phyloP scores from a whole-genome alignment of 768 basidiomycete genomes.

The Agaricus sinodeliciosus region DNA sequence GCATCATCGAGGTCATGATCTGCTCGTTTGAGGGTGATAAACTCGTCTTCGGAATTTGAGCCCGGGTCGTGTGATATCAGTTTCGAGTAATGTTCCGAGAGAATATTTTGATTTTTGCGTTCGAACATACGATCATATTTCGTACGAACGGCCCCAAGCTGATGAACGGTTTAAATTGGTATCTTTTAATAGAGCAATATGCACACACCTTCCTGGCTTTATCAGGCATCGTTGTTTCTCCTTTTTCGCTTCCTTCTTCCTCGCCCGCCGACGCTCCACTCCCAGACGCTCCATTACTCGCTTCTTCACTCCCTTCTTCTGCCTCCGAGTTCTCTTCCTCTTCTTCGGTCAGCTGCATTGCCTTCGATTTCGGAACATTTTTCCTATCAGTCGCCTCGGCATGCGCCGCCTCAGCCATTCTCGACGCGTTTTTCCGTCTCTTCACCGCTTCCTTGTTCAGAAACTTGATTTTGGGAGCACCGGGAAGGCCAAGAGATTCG shows the following conservation, averaged over 20 bases:
- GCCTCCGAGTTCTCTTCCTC: slow-evolving; percentile 14
- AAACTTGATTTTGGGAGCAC: slow-evolving; percentile 94
- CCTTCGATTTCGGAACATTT: slow-evolving; percentile 3
- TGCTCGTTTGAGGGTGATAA: slow-evolving; percentile 89
- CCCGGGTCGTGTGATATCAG: slow-evolving; percentile 66
- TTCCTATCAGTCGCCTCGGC: slow-evolving; percentile 20
- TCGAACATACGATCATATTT: slow-evolving; percentile 99
- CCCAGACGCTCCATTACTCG: slow-evolving; percentile 15
- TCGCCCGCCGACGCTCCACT: slow-evolving; percentile 20
- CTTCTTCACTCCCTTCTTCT: slow-evolving; percentile 24
- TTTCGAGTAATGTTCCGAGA: slow-evolving; percentile 86
- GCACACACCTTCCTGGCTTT: slow-evolving; percentile 36
- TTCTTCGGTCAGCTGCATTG: not conserved
- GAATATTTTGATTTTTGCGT: slow-evolving; percentile 88
- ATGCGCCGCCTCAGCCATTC: slow-evolving; percentile 31
- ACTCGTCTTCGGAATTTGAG: slow-evolving; percentile 68
- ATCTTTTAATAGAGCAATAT: not conserved
- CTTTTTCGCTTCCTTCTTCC: slow-evolving; percentile 17
- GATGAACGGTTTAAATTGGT: not conserved
- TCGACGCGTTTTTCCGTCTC: slow-evolving; percentile 68
- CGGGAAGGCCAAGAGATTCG: slow-evolving; percentile 86
- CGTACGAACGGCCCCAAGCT: slow-evolving; percentile 57
- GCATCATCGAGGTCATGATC: slow-evolving; percentile 60
- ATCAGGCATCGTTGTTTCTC: slow-evolving; percentile 4
- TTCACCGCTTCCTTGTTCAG: slow-evolving; percentile 60